Base-by-base conservation (phyloP, 495 filamentous ascomycete species). In the Xylaria scruposa region DNA sequence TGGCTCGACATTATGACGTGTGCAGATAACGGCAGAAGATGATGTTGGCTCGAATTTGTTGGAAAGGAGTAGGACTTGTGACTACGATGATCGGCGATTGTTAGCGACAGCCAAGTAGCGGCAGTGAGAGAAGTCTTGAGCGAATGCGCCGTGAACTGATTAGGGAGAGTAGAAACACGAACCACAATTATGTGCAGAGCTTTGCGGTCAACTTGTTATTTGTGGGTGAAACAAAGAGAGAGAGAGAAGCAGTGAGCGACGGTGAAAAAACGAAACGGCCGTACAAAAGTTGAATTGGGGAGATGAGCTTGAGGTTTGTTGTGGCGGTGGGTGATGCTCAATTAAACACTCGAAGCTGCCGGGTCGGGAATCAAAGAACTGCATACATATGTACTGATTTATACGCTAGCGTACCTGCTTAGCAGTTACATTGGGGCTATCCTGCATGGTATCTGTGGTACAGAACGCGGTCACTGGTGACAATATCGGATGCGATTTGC, bases 1-100 rank as follows among this genome's bases (percentile, higher is more conserved):
- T 86, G 81, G 75, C 77, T 82, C 67, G 85, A 77, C 85, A 88
- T 88, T 67, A 49, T 19, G 72, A 72, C 29, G 24, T 67, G 44
- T 42, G 21, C 70, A 19, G 19, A 2, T 40, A 12, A 68, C 17
- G 31, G 24, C 44, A 58, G n/a, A 70, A 49, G 24, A 67, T 10
- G 26, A 31, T 60, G 24, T 61, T 51, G 24, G 62, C 58, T 42
- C 60, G 67, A 51, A 24, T 21, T 21, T 4, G 31, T 10, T 4
- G 31, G 19, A 21, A 36, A 13, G 19, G 47, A 40, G 24, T 13
- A 51, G 19, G 44, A 38, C 17, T 31, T 36, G 33, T 4, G 15
- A n/a, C 65, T 58, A 9, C 36, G 26, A 59, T 38, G 51, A 40
- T 17, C 33, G 65, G 13, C 44, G 61, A 29, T 33, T 7, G 68